Conservation (phyloP, 2,329 filamentous ascomycete species). For the Colletotrichum endophyticum region DNA sequence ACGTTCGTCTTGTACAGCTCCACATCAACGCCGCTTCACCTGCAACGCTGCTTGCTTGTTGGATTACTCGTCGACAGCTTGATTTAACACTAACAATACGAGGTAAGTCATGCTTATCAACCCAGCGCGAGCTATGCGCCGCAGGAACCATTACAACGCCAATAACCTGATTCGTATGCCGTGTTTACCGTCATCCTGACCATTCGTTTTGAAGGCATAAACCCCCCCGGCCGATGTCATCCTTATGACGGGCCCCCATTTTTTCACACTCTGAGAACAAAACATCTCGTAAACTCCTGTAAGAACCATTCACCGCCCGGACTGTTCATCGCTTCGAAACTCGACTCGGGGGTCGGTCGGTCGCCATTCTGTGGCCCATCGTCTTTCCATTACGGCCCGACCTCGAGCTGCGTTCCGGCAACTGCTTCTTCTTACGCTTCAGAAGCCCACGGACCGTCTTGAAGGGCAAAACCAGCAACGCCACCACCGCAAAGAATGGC, state of each 20-base stretch:
- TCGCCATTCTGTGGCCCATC: constrained; percentile 34
- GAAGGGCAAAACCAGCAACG: constrained; percentile 48
- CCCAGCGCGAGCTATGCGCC: not conserved
- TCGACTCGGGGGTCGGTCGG: constrained; percentile 39
- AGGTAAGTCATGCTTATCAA: not conserved
- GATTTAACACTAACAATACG: constrained; percentile 2
- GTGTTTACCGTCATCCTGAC: not conserved
- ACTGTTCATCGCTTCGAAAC: constrained; percentile 23
- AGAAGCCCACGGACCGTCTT: constrained; percentile 40
- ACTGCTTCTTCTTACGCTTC: constrained; percentile 33
- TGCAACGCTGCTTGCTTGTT: not conserved
- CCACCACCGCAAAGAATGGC: constrained; percentile 45
- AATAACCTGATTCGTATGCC: not conserved
- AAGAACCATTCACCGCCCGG: not conserved
- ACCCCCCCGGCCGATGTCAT: not conserved
- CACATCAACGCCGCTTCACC: not conserved
- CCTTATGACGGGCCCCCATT: not conserved
- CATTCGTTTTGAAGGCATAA: not conserved
- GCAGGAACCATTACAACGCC: not conserved
- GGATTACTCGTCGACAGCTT: not conserved
- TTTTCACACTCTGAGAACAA: not conserved
- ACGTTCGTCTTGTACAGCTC: not conserved
- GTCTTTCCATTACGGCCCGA: constrained; percentile 27
- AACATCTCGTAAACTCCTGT: not conserved
- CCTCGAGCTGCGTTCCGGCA: constrained; percentile 26